Evolutionary conservation across 1,139 yeast species (phyloP).

Genomic region (Magnusiomyces clavatus): DNA sequence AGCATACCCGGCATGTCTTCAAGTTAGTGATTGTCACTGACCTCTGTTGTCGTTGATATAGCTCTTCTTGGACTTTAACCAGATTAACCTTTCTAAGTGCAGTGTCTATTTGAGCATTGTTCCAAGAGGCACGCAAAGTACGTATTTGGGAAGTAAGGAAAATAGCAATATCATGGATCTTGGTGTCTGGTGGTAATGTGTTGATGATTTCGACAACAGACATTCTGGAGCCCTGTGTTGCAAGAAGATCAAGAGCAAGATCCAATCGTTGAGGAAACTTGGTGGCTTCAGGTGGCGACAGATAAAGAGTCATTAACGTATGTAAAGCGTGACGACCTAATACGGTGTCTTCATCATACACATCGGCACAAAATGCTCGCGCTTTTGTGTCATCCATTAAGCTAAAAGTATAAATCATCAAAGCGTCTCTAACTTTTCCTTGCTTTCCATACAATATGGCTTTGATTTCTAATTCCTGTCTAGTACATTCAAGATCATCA

Average conservation of each 20-base stretch:
- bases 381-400: slow-evolving; percentile 53
- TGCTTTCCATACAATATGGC: slow-evolving; percentile 53
- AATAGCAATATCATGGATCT: slow-evolving; percentile 38
- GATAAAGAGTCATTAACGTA: slow-evolving; percentile 31
- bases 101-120: slow-evolving; percentile 20
- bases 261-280: slow-evolving; percentile 29
- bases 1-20: slow-evolving; percentile 53
- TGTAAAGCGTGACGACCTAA: slow-evolving; percentile 36
- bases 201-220: slow-evolving; percentile 44
- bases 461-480: slow-evolving; percentile 35
- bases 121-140: slow-evolving; percentile 26
- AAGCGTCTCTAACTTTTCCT: slow-evolving; percentile 56
- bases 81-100: slow-evolving; percentile 36
- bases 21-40: slow-evolving; percentile 35
- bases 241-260: slow-evolving; percentile 40
- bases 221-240: slow-evolving; percentile 47
- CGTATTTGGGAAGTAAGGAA: slow-evolving; percentile 46
- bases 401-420: slow-evolving; percentile 54
- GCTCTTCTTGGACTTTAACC: slow-evolving; percentile 31
- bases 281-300: slow-evolving; percentile 19
- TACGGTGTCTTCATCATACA: slow-evolving; percentile 38
- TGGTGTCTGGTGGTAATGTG: slow-evolving; percentile 44
- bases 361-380: slow-evolving; percentile 47
- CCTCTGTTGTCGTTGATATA: slow-evolving; percentile 35
- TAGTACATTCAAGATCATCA: slow-evolving; percentile 16